A percentile compares a stretch with the other conserved stretches of the same genome.
Evolutionary conservation across 139 green algal species (phyloP).

Genomic region (Volvox africanus): DNA sequence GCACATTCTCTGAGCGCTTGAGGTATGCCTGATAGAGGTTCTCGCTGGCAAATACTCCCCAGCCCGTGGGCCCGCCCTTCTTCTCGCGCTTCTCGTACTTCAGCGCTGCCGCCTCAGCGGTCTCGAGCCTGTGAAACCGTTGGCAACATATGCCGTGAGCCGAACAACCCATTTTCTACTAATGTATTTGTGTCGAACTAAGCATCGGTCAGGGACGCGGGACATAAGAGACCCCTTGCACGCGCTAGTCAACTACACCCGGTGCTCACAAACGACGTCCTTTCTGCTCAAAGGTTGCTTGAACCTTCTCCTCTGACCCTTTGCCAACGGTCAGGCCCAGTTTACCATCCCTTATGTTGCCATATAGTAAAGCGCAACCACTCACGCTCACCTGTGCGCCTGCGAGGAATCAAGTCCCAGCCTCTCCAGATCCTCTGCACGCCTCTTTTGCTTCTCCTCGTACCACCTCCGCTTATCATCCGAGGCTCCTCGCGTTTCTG

Average conservation of each 20-base stretch:
- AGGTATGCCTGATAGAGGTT: conserved; percentile 87
- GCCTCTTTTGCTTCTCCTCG: conserved; percentile 86
- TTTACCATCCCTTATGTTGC: too few relatives aligned
- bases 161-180: too few relatives aligned
- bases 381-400: conserved; percentile 64
- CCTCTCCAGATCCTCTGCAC: conserved; percentile 79
- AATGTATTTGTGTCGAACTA: too few relatives aligned
- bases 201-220: too few relatives aligned
- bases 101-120: conserved; percentile 75
- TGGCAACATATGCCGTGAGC: too few relatives aligned
- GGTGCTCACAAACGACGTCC: too few relatives aligned
- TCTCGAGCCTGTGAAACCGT: conserved; percentile 75
- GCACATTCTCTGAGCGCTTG: conserved; percentile 77
- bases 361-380: not conserved
- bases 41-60: conserved; percentile 83
- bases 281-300: too few relatives aligned
- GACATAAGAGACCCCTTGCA: too few relatives aligned
- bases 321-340: too few relatives aligned
- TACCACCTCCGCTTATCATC: conserved; percentile 76
- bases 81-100: conserved; percentile 81
- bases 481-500: not conserved
- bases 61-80: conserved; percentile 77
- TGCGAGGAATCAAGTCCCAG: conserved; percentile 79
- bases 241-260: too few relatives aligned
- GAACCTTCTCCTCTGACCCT: too few relatives aligned